A percentile compares a stretch with the other conserved stretches of the same genome.
Conservation (phyloP, 164 flowering plant genomes). For the Cinnamomum micranthum region DNA sequence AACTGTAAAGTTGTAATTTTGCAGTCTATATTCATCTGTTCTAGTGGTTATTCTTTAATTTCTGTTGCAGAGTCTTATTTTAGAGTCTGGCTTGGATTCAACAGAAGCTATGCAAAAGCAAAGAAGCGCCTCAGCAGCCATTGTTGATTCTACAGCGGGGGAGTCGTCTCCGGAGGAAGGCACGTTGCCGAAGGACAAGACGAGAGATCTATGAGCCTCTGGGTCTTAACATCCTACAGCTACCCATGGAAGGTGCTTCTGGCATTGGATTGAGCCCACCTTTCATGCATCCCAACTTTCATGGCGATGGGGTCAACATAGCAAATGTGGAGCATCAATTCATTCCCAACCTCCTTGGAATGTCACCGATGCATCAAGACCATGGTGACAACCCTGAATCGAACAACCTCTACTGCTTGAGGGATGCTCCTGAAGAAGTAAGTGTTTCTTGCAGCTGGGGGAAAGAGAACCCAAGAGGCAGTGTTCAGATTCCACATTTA, state of each 20-base stretch:
- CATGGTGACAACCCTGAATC: constrained; percentile 24
- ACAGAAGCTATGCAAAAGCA: constrained; percentile 59
- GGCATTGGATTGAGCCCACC: constrained; percentile 31
- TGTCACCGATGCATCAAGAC: constrained; percentile 34
- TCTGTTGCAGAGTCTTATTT: background rate
- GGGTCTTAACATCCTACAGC: constrained; percentile 51
- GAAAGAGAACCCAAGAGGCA: constrained; percentile 59
- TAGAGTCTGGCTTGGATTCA: too few species aligned
- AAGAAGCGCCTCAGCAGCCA: constrained; percentile 59
- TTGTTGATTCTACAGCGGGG: constrained; percentile 62
- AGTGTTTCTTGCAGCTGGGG: constrained; percentile 66
- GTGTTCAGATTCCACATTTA: constrained; percentile 34
- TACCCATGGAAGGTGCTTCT: constrained; percentile 39
- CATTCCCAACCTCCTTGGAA: constrained; percentile 46
- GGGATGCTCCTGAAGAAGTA: constrained; percentile 53
- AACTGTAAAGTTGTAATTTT: too few species aligned
- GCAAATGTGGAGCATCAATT: constrained; percentile 75
- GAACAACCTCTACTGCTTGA: constrained; percentile 49
- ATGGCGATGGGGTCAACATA: constrained; percentile 37
- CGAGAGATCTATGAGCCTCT: constrained; percentile 1
- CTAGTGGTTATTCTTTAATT: background rate
- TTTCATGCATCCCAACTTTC: constrained; percentile 32
- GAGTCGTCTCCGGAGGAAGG: constrained; percentile 46
- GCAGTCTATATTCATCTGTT: background rate
- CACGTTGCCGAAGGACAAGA: too few species aligned